Evolutionary conservation across 2,329 filamentous ascomycete species (phyloP).

Genomic region (Diaporthe citrichinensis): DNA sequence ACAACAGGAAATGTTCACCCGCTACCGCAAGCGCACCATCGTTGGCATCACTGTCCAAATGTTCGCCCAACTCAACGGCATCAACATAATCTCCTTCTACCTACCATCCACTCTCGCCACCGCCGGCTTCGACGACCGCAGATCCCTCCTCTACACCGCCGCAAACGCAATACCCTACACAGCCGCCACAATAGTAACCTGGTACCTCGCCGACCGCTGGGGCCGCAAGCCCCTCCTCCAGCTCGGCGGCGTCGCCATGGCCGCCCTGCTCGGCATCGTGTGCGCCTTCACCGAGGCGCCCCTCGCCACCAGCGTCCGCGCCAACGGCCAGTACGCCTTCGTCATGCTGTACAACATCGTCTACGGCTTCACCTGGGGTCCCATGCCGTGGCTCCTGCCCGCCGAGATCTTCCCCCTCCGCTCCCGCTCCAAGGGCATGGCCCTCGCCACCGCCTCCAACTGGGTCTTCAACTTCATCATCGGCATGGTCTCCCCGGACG

Average conservation of each 20-base stretch:
- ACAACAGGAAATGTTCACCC: conserved; percentile 55
- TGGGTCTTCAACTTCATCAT: conserved; percentile 77
- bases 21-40: conserved; percentile 57
- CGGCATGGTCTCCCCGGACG: conserved; percentile 50
- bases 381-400: conserved; percentile 54
- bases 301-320: conserved; percentile 48
- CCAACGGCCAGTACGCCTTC: conserved; percentile 55
- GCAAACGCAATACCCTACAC: conserved; percentile 57
- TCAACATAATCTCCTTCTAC: conserved; percentile 60
- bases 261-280: conserved; percentile 52
- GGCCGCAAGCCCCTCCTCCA: conserved; percentile 56
- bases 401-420: conserved; percentile 74
- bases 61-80: conserved; percentile 57
- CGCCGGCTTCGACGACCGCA: conserved; percentile 54
- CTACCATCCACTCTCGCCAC: conserved; percentile 53
- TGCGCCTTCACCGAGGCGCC: conserved; percentile 55
- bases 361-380: conserved; percentile 56
- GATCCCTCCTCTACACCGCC: conserved; percentile 56
- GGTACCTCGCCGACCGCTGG: conserved; percentile 57
- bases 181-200: conserved; percentile 55
- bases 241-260: conserved; percentile 48
- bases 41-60: conserved; percentile 57
- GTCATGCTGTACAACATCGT: conserved; percentile 56
- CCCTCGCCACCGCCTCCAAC: conserved; percentile 70
- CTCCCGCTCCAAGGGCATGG: conserved; percentile 74